Evolutionary conservation across 2,329 filamentous ascomycete genomes (phyloP), one percentile per base, ranked within the genome.

Genomic region (Arthrobotrys musiformis): DNA sequence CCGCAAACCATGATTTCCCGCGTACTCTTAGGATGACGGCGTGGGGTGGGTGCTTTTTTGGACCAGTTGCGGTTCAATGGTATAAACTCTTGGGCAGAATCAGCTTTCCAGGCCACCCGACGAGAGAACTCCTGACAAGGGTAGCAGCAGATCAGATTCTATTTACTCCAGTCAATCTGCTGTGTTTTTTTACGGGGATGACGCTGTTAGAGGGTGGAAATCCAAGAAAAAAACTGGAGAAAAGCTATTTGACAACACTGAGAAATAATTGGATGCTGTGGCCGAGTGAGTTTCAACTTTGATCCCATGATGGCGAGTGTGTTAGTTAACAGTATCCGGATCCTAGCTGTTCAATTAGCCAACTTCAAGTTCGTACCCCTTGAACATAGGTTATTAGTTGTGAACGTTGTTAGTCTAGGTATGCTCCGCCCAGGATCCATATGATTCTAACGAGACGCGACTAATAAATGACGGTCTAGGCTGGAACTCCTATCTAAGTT

Each of bases 291-390:
- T 70, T 1, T 17, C 9, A 9, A 33, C 30, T 33, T 33, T 17
- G 42, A 28, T 33, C n/a, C 13, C 1, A 22, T 1, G 7, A 7
- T n/a, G 19, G n/a, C 40, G 2, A 13, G 6, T 1, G 8, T 26
- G 2, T 40, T 8, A 30, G 26, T 19, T 58, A 4, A 58, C 11
- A 3, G 7, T 35, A 22, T 6, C 28, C 8, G 5, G 35, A 24
- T 5, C 81, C 15, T 82, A 67, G 72, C 72, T 17, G 93, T 96
- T 69, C 94, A 97, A 85, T 86, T 91, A 66, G 87, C 91, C 82
- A 97, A 97, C 86, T 97, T 97, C 85, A 91, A 91, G 81, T 88
- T 95, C 79, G 88, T 97, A 79, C 94, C 94, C 58, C 86, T 96
- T 79, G 89, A 96, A 82, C 90, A 94, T 84, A 88, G 93, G 74